A percentile compares a stretch with the other conserved stretches of the same genome.
These are phyloP conservation scores for Camellia oleifera DNA, from an alignment of 179 eudicot species.

Conservation along the genomic window DNA sequence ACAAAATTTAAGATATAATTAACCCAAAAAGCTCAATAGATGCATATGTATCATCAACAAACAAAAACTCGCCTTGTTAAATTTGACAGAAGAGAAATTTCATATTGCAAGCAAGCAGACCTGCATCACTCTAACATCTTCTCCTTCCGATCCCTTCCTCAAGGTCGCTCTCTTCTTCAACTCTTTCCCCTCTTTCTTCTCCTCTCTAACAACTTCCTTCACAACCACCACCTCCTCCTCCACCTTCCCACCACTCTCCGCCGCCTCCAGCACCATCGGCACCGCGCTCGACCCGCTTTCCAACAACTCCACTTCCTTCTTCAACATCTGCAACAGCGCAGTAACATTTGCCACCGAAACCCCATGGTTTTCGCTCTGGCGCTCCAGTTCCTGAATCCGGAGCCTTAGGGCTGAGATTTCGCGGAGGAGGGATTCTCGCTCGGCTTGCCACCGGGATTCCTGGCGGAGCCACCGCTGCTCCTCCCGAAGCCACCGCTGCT, in stretches of 20 bases:
- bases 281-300: slow-evolving; percentile 34
- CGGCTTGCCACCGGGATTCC: slow-evolving; percentile 67
- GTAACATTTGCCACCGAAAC: slow-evolving; percentile 27
- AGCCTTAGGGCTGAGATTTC: slow-evolving; percentile 44
- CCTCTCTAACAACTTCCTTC: slow-evolving; percentile 28
- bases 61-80: slow-evolving; percentile 10
- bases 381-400: slow-evolving; percentile 47
- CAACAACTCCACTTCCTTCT: slow-evolving; percentile 29
- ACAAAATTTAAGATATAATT: too few species aligned
- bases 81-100: slow-evolving; percentile 10
- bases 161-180: slow-evolving; percentile 34
- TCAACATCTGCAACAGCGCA: slow-evolving; percentile 30
- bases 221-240: slow-evolving; percentile 25
- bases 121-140: slow-evolving; percentile 75
- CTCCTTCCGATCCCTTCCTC: slow-evolving; percentile 82
- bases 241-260: slow-evolving; percentile 2
- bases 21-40: too few species aligned
- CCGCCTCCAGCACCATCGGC: slow-evolving; percentile 31
- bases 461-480: slow-evolving; percentile 93
- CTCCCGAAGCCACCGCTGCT: slow-evolving; percentile 87
- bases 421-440: slow-evolving; percentile 56
- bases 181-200: slow-evolving; percentile 24
- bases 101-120: slow-evolving; percentile 33
- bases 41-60: neutral
- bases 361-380: slow-evolving; percentile 18